Evolutionary conservation across 371 early-diverging fungal species (phyloP).

Genomic region (Coemansia linderi): DNA sequence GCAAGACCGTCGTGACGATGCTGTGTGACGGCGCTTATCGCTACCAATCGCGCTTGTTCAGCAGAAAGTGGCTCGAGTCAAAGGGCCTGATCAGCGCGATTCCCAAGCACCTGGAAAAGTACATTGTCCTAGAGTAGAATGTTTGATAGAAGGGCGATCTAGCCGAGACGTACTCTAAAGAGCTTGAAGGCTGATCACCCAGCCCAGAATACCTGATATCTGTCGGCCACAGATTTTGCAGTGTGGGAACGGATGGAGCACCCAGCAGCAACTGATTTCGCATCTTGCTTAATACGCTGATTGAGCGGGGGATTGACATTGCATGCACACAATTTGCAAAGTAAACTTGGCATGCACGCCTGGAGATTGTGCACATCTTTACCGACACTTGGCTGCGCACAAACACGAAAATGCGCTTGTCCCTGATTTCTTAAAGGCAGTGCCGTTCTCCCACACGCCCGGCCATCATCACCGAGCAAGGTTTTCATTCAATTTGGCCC

Average conservation of each 20-base stretch:
- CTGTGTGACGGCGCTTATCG: conserved; percentile 91
- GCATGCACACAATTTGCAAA: not conserved
- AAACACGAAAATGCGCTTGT: conserved; percentile 1
- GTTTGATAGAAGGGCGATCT: not conserved
- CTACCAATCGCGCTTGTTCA: conserved; percentile 89
- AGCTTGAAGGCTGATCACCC: not conserved
- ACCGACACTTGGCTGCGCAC: conserved; percentile 7
- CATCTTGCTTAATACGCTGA: not conserved
- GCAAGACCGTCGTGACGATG: conserved; percentile 80
- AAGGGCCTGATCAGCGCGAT: conserved; percentile 78
- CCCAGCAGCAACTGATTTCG: not conserved
- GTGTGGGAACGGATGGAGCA: not conserved
- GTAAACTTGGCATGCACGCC: not conserved
- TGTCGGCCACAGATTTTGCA: not conserved
- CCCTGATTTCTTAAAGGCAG: not conserved
- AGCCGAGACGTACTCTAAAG: not conserved
- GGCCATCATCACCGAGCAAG: not conserved
- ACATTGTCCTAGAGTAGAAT: conserved; percentile 63
- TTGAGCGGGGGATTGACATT: not conserved
- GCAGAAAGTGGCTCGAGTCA: conserved; percentile 80
- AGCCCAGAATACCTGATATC: not conserved
- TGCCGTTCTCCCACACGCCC: not conserved
- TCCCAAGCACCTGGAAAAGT: conserved; percentile 82
- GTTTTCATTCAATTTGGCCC: not conserved
- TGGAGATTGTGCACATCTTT: not conserved